Percentiles rank a stretch among this genome's conserved stretches.
Evolutionary conservation across 306 rosid species (phyloP).

Genomic region (Ziziphus jujuba): DNA sequence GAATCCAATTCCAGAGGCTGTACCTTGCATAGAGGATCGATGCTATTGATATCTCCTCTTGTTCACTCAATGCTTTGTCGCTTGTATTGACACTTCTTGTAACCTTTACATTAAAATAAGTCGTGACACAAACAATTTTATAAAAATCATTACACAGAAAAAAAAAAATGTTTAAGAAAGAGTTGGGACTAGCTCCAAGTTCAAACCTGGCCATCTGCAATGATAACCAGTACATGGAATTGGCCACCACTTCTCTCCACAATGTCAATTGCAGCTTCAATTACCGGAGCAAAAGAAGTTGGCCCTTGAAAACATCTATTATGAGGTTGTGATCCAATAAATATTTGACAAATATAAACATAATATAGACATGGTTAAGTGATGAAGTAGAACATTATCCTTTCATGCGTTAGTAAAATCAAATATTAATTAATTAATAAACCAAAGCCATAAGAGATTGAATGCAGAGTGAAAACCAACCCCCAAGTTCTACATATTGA

Average conservation of each 20-base stretch:
- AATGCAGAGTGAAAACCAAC: too few species aligned
- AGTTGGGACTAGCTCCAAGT: background rate
- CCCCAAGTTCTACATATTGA: conserved; percentile 72
- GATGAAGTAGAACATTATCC: background rate
- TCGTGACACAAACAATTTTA: background rate
- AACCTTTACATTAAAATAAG: conserved; percentile 51
- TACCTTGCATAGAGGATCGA: conserved; percentile 84
- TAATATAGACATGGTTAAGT: background rate
- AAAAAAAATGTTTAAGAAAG: background rate
- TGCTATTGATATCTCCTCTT: conserved; percentile 73
- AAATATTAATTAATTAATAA: background rate
- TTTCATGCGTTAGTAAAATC: too few species aligned
- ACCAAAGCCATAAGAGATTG: background rate
- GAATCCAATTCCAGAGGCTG: too few species aligned
- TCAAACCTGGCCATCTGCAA: conserved; percentile 89
- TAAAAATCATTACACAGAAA: too few species aligned
- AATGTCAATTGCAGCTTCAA: conserved; percentile 84
- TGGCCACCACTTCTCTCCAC: conserved; percentile 85
- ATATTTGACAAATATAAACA: conserved; percentile 5
- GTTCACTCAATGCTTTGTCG: conserved; percentile 61
- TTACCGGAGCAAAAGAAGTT: conserved; percentile 80
- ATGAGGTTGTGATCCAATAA: conserved; percentile 22
- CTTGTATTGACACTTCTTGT: conserved; percentile 50
- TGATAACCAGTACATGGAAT: conserved; percentile 78
- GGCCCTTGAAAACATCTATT: conserved; percentile 60